Percentiles rank a stretch among this genome's conserved stretches.
Conservation (phyloP, 192 early-diverging fungal genomes). For the Rhizophagus clarus region DNA sequence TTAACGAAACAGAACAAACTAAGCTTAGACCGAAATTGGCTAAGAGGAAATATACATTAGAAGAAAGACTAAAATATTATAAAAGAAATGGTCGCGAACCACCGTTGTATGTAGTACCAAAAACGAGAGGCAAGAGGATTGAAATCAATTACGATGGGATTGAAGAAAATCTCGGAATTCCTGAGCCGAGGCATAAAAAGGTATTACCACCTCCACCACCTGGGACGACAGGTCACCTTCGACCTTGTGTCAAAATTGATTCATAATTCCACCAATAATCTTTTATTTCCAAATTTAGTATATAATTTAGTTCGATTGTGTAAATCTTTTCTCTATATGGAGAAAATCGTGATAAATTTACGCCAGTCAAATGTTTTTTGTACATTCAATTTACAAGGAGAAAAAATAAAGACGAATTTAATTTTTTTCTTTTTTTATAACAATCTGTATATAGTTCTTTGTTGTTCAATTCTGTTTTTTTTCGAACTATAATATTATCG, state of each 20-base stretch:
- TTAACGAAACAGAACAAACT: background rate
- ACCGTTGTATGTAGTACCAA: background rate
- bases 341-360: too few species aligned
- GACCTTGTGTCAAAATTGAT: background rate
- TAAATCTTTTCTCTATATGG: too few species aligned
- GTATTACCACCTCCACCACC: background rate
- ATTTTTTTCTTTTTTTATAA: background rate
- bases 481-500: background rate
- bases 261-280: too few species aligned
- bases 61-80: background rate
- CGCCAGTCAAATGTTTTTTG: too few species aligned
- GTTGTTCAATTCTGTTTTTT: background rate
- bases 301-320: too few species aligned
- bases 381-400: too few species aligned
- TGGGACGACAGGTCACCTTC: background rate
- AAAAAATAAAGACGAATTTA: background rate
- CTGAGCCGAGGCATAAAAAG: background rate
- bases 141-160: background rate
- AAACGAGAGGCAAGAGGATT: background rate
- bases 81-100: background rate
- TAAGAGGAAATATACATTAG: background rate
- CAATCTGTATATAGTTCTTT: background rate
- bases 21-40: background rate
- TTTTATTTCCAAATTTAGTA: too few species aligned
- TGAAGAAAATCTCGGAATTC: background rate